Base-by-base conservation (phyloP, 2,329 filamentous ascomycete species). In the Fusarium sp. region DNA sequence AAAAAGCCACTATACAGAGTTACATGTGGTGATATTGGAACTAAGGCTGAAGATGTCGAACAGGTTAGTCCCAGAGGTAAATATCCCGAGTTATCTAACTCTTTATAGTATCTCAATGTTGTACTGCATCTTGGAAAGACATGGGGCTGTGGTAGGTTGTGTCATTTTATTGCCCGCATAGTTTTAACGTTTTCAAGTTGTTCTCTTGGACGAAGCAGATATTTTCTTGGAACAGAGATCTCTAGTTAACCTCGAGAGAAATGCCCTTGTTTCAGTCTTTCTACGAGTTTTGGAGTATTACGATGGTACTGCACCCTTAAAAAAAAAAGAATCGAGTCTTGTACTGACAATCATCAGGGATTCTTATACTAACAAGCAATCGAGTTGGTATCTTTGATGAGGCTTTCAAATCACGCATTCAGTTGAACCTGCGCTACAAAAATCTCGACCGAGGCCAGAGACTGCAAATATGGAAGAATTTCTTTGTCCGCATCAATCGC, bases 111-210 rank as follows among this genome's bases (percentile, higher is more conserved):
- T 1, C 44, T 63, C 0, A 19, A 54, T 4, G 8, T 41, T 0
- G 50, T 62, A 0, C 22, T 32, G 0, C 19, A 19, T 7, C 60
- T 63, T 0, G 60, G 60, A 1, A 59, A 56, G 5, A 51, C 50
- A 13, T 64, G 61, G 57, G 61, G 61, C 0, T 64, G 61, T 1
- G 48, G 40, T 57, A 2, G 10, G 37, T n/a, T n/a, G 6, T 27
- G 1, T 17, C 3, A 4, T 0, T 7, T 11, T 0, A 1, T 6
- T 4, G 9, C 3, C 1, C 1, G 1, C 2, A 7, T 3, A 7
- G 4, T 2, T 6, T 30, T 53, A 6, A 46, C 13, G 7, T 7
- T 0, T 0, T 15, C 0, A 4, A 57, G 62, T 67, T 3, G 40
- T 67, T 0, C 23, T 67, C 0, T 19, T 65, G 0, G 56, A 67